Base-by-base conservation (phyloP, 2,329 filamentous ascomycete genomes). In the Fonsecaea multimorphosa region DNA sequence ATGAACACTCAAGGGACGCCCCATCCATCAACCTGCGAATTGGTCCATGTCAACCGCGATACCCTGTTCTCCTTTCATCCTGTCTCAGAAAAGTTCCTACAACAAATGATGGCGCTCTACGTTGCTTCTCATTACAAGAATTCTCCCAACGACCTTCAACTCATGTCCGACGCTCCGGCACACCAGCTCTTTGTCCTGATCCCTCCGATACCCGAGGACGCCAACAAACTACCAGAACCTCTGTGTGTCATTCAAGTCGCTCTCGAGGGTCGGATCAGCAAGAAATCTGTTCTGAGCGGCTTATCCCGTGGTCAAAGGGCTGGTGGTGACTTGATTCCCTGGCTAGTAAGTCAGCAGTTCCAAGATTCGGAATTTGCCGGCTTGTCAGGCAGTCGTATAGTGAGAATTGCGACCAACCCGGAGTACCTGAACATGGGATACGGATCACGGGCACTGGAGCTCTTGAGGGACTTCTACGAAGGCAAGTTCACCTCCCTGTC, bases 101-200 rank as follows among this genome's bases (percentile, higher is more conserved):
- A 99, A 77, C 93, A 97, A 73, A 97, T 99, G 92, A 94, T 99
- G 79, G 93, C 93, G 0, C 86, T 99, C 1, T 99, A 98, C 73
- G 96, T 99, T 31, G 93, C 95, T 31, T 96, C 92, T 72, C 93
- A 97, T 78, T 97, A 99, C 84, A 98, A 98, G 79, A 99, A 99
- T 79, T 92, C 93, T 0, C 95, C 95, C 0, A 96, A 99, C 73
- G 95, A 99, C 74, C 85, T 99, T n/a, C 95, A 98, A 77, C 86
- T 99, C 64, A 96, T 99, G 92, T 97, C 92, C 68, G 95, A 99
- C 78, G 95, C 95, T 0, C 95, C 95, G 1, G 94, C 95, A 0
- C 95, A 99, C 78, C 93, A 98, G 76, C 86, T 99, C 6, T 99
- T 95, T 74, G 95, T 98, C 9, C 87, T 99, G 27, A 92, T 96